Percentiles rank a stretch among this genome's conserved stretches.
Evolutionary conservation across 768 basidiomycete species (phyloP).

Genomic region (Clitopilus hobsonii): DNA sequence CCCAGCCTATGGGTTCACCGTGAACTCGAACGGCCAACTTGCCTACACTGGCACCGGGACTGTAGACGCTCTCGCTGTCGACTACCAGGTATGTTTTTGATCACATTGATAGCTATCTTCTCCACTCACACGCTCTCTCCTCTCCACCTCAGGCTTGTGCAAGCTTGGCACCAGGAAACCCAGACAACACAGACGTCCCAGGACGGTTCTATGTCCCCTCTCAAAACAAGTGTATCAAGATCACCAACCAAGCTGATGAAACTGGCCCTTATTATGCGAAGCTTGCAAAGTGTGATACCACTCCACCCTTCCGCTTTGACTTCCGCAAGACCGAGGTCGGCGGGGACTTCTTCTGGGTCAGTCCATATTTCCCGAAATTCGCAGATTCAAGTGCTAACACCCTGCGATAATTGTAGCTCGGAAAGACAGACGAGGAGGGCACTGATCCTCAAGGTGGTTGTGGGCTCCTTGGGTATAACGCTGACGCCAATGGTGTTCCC

Average conservation of each 20-base stretch:
- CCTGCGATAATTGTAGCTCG: not conserved
- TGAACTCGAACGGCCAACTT: not conserved
- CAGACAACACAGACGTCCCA: not conserved
- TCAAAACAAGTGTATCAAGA: not conserved
- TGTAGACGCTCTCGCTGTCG: not conserved
- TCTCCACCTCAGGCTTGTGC: not conserved
- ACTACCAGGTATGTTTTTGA: not conserved
- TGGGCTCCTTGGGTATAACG: constrained; percentile 8
- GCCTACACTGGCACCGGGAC: not conserved
- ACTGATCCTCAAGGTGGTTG: constrained; percentile 10
- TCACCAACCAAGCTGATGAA: not conserved
- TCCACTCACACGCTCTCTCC: not conserved
- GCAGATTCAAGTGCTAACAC: not conserved
- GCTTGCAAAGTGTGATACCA: not conserved
- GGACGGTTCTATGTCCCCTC: not conserved
- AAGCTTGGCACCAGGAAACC: not conserved
- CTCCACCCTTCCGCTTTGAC: not conserved
- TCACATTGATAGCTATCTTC: not conserved
- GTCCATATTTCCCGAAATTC: not conserved
- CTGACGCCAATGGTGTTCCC: not conserved
- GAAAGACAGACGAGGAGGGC: constrained; percentile 10
- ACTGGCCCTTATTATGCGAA: not conserved
- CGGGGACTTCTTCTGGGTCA: not conserved
- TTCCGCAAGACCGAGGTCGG: not conserved
- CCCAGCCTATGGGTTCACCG: not conserved